Evolutionary conservation across 163 green algal species (phyloP).

Genomic region (Prototheca wickerhamii): DNA sequence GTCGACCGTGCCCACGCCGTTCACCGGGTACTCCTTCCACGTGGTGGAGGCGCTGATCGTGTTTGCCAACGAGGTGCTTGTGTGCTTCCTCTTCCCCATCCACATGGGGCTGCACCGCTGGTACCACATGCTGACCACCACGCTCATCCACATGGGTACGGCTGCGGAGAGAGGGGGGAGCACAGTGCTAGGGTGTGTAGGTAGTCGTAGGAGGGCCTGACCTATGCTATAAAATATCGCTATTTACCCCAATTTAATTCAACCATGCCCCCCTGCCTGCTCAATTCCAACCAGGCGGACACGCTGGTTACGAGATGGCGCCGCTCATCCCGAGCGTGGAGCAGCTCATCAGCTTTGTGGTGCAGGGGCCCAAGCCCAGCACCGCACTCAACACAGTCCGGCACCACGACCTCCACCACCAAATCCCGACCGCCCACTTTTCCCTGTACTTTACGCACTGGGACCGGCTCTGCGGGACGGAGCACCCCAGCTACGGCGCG

Average conservation of each 20-base stretch:
- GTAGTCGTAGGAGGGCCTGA: neutral
- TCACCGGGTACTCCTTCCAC: slow-evolving; percentile 71
- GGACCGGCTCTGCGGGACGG: slow-evolving; percentile 52
- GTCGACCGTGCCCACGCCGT: slow-evolving; percentile 53
- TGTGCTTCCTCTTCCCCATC: slow-evolving; percentile 76
- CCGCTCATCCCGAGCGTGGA: slow-evolving; percentile 71
- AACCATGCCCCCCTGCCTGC: neutral
- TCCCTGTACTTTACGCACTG: slow-evolving; percentile 89
- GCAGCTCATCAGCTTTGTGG: slow-evolving; percentile 2
- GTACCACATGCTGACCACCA: slow-evolving; percentile 84
- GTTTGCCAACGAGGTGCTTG: slow-evolving; percentile 83
- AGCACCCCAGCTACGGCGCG: slow-evolving; percentile 21
- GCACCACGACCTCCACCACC: slow-evolving; percentile 92
- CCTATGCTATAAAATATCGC: neutral
- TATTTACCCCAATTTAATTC: neutral
- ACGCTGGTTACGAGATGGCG: slow-evolving; percentile 81
- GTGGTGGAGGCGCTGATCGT: slow-evolving; percentile 68
- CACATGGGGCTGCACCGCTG: slow-evolving; percentile 64
- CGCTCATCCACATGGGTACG: slow-evolving; percentile 73
- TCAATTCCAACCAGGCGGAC: slow-evolving; percentile 52
- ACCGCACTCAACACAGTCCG: slow-evolving; percentile 71
- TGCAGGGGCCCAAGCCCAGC: slow-evolving; percentile 1
- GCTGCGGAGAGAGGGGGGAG: neutral
- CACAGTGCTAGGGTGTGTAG: neutral
- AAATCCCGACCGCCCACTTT: slow-evolving; percentile 68